Evolutionary conservation across 2,329 filamentous ascomycete genomes (phyloP), one percentile per base, ranked within the genome.

Genomic region (Pseudogymnoascus sp.): DNA sequence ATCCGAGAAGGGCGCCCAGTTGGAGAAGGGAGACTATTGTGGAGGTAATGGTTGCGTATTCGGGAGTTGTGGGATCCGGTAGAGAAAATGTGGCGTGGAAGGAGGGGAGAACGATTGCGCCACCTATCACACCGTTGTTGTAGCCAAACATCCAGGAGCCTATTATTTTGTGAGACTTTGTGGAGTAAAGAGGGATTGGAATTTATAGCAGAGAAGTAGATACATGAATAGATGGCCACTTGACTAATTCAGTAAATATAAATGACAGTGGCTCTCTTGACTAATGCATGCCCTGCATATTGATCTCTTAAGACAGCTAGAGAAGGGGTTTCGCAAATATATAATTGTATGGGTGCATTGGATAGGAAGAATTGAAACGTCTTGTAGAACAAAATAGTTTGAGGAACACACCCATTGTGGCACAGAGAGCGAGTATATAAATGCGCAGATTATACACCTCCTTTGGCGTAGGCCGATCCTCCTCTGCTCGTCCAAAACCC

Each of bases 21-120:
- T 71, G 70, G 6, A 70, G 63, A n/a, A 71, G 63, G 7, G 68
- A 70, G 11, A 71, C 69, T 35, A 71, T 70, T 37, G 70, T 71
- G 24, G 65, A 65, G 4, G 67, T 67, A 21, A 68, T 65, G 31
- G 63, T 65, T 38, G 65, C 64, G 50, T 70, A 71, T 19, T 63
- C 63, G n/a, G 62, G 33, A 7, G 68, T 67, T 35, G 68, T 64
- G 2, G 64, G 29, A 2, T 64, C 53, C 6, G 69, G 67, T 10
- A 70, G 68, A 19, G 68, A 47, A 59, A 72, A 72, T 33, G 67
- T 66, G 26, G 19, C 7, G 59, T 63, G 61, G n/a, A 63, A 63
- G 19, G 44, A 59, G 16, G 61, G 61, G 24, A 63, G 29, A 4
- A 63, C 19, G 40, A 63, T 63, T 38, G 19, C 8, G n/a, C 61